Evolutionary conservation across 2,329 filamentous ascomycete genomes (phyloP), one percentile per base, ranked within the genome.

Genomic region (Phoma herbarum): DNA sequence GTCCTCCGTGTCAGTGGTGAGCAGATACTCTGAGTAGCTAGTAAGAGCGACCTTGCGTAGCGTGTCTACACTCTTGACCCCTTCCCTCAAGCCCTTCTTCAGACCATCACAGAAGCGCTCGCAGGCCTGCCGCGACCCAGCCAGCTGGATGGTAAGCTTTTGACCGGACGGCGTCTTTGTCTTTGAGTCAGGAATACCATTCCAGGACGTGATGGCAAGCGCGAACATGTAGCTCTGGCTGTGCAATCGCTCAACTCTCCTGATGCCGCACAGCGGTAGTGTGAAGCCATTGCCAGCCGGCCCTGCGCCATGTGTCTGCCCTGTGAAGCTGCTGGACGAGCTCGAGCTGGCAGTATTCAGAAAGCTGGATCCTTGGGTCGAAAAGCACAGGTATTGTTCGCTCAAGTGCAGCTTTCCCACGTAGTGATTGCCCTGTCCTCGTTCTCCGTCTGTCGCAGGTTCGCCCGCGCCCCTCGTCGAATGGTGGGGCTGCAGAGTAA

Each of bases 221-320:
- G 95, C 92, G 79, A 98, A 99, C 85, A 89, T 83, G 75, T 96
- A 95, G 66, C 89, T 95, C 72, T 96, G 91, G 72, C 92, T 97
- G 73, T 97, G 94, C 56, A 99, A 82, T 57, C 95, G 86, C 81
- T 99, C 95, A 22, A 99, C 95, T 50, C 93, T 85, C 62, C 95
- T 86, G 69, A 99, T 94, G 51, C 92, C 91, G 77, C 91, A 97
- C 22, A 99, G 84, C 4, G 95, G 95, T 54, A 98, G 87, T 2
- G 92, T 97, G 77, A 99, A 98, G 60, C 95, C 95, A 82, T 97
- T 97, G 37, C 93, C 94, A 54, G 92, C 91, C 3, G 95, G 94
- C 0, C 95, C 95, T 22, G 91, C 92, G 59, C 95, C 93, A 74
- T 97, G 90, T 26, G 94, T 97, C 76, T 96, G 92, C 16, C 93